Base-by-base conservation (phyloP, 768 basidiomycete species). In the Pisolithus albus region DNA sequence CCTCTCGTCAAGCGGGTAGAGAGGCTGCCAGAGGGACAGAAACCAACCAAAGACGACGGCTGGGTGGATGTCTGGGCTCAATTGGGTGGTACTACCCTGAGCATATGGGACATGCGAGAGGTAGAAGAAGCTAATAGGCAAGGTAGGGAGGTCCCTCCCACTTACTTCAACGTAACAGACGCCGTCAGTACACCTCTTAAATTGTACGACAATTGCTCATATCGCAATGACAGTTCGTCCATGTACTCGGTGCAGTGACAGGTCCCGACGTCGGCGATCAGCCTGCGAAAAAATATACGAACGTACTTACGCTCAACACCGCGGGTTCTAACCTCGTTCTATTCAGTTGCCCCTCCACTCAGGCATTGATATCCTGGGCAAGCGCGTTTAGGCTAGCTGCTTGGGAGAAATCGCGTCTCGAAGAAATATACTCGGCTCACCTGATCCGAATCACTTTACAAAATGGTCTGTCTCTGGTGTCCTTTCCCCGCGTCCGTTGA, bases 381-480 rank as follows among this genome's bases (percentile, higher is more conserved):
- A 84, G 91, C 21, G 92, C 92, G 5, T 75, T 98, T 36, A 84
- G 96, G 16, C 77, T 99, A 5, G 83, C 87, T 9, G 79, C 88
- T 47, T 99, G 93, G 92, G 96, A 99, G 70, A 92, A 94, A 63
- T 86, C 90, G 1, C 83, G 92, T 40, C 76, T 97, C 15, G 92
- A 96, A 68, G 95, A 99, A 72, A 92, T 99, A 53, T 98, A 98
- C 65, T 97, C 96, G 0, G 94, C 92, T 5, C 91, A 97, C 71
- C 71, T 97, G 41, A 79, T 97, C 56, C 79, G 91, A 48, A 89
- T 86, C 61, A 87, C 79, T n/a, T 66, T 88, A 43, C 75, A 72
- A 50, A 72, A 75, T 43, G 70, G 78, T 74, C 49, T 26, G 71
- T 24, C 47, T 43, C n/a, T 44, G 24, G 32, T 47, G 34, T 46